phyloP scores from a whole-genome alignment of 108 stramenopile genomes.

The Conticribra guillardii region DNA sequence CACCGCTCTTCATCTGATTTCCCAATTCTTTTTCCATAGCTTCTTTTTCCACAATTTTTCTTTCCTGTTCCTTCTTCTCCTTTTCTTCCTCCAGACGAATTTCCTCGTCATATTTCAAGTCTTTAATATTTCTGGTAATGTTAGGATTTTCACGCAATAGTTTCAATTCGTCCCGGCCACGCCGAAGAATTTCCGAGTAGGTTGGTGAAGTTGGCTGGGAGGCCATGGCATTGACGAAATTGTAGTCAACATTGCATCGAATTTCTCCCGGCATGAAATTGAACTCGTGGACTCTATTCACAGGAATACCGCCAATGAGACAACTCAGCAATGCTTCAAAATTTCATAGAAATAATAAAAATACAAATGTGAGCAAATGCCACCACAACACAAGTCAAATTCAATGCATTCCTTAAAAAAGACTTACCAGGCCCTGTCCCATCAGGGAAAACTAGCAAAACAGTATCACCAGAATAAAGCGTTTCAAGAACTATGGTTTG shows the following conservation, averaged over 20 bases:
- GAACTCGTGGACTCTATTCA: conserved; percentile 68
- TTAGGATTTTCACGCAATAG: conserved; percentile 38
- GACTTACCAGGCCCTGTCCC: conserved; percentile 67
- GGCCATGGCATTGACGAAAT: conserved; percentile 24
- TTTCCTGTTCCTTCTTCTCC: conserved; percentile 14
- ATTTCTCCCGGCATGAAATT: conserved; percentile 72
- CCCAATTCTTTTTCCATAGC: neutral
- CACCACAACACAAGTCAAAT: neutral
- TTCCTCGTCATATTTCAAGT: conserved; percentile 46
- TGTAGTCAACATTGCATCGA: conserved; percentile 57
- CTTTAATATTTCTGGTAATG: conserved; percentile 34
- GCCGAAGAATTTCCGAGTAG: conserved; percentile 30
- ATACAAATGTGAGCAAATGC: neutral
- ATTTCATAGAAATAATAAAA: conserved; percentile 31
- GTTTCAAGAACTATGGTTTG: conserved; percentile 60
- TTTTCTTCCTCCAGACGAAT: conserved; percentile 17
- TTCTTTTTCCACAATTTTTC: conserved; percentile 1
- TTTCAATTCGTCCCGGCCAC: conserved; percentile 31
- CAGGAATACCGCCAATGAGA: conserved; percentile 80
- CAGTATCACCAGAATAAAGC: conserved; percentile 75
- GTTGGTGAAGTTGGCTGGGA: conserved; percentile 16
- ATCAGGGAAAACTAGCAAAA: conserved; percentile 79
- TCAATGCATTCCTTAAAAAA: neutral
- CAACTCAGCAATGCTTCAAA: conserved; percentile 41
- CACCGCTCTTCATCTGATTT: too few species aligned